Percentiles rank a stretch among this genome's conserved stretches.
phyloP scores from a whole-genome alignment of 2,329 filamentous ascomycete genomes.

The Claviceps purpurea region DNA sequence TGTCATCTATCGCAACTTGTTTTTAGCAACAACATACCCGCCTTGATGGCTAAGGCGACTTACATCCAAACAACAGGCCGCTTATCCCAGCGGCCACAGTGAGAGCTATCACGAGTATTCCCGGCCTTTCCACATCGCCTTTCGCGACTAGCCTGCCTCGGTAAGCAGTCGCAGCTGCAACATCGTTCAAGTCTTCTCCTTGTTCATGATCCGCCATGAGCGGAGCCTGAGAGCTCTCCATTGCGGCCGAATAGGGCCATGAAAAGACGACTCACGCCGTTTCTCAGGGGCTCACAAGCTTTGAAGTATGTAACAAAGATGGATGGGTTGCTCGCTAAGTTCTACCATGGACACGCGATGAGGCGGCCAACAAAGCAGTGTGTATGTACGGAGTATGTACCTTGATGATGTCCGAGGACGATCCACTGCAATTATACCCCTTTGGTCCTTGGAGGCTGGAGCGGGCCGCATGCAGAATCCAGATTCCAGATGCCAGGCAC shows the following conservation, averaged over 20 bases:
- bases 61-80: slow-evolving; percentile 55
- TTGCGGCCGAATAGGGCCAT: slow-evolving; percentile 9
- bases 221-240: slow-evolving; percentile 25
- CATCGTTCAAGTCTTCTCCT: slow-evolving; percentile 19
- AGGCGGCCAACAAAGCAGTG: too few species aligned
- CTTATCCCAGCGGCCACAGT: slow-evolving; percentile 54
- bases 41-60: slow-evolving; percentile 14
- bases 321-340: too few species aligned
- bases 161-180: slow-evolving; percentile 13
- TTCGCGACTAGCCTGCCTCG: slow-evolving; percentile 14
- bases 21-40: slow-evolving; percentile 5
- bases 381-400: too few species aligned
- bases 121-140: slow-evolving; percentile 19
- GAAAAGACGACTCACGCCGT: not conserved
- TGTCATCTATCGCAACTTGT: slow-evolving; percentile 37
- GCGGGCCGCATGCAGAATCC: too few species aligned
- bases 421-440: too few species aligned
- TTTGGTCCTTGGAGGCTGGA: too few species aligned
- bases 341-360: too few species aligned
- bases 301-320: too few species aligned
- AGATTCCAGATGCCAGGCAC: too few species aligned
- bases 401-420: too few species aligned
- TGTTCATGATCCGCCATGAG: slow-evolving; percentile 20
- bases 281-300: too few species aligned
- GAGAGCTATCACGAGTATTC: slow-evolving; percentile 45